Evolutionary conservation across 257 asterid species (phyloP).

Genomic region (Gynochthodes officinalis): DNA sequence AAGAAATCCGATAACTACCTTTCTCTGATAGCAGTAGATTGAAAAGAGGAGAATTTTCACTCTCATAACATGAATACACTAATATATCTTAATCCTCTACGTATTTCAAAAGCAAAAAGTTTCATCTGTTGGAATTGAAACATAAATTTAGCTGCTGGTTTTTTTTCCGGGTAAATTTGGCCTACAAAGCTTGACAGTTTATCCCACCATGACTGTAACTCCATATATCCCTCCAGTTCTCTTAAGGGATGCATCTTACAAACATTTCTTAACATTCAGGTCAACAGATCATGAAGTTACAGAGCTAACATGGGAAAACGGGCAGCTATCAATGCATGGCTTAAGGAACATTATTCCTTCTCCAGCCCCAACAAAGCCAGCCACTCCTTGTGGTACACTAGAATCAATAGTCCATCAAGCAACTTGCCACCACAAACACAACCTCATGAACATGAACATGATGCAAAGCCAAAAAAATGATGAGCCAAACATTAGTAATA

Average conservation of each 20-base stretch:
- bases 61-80: no score
- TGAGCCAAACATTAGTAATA: background rate
- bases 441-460: background rate
- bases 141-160: no score
- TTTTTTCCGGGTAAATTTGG: no score
- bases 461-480: constrained; percentile 8
- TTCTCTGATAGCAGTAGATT: no score
- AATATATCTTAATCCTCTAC: no score
- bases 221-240: background rate
- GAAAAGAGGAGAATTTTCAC: no score
- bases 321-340: constrained; percentile 43
- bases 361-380: constrained; percentile 19
- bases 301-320: constrained; percentile 66
- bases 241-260: background rate
- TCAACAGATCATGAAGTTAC: constrained; percentile 33
- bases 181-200: background rate
- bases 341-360: constrained; percentile 10
- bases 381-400: constrained; percentile 34
- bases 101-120: background rate
- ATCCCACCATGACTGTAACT: background rate
- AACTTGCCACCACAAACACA: constrained; percentile 18
- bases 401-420: constrained; percentile 65
- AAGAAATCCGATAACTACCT: no score
- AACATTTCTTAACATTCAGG: constrained; percentile 29
- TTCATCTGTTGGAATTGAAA: background rate